phyloP scores from a whole-genome alignment of 805 yeast species.

The Ogataea chonburiensis region DNA sequence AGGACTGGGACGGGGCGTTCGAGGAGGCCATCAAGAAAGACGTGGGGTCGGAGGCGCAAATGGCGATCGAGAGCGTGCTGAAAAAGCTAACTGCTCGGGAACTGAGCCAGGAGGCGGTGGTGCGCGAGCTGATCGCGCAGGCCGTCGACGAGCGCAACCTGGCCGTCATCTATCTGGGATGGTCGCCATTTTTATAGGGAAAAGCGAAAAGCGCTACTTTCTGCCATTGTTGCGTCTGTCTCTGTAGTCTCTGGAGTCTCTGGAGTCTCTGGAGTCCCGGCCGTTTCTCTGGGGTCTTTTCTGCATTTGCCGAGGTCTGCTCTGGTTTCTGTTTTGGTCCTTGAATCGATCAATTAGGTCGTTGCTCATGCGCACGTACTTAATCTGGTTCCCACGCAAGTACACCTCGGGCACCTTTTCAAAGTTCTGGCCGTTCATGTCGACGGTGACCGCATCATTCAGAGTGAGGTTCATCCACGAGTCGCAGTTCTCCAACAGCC shows the following conservation, averaged over 20 bases:
- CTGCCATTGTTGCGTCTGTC: slow-evolving; percentile 9
- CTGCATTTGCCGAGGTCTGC: slow-evolving; percentile 25
- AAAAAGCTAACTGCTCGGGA: slow-evolving; percentile 66
- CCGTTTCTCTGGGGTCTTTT: slow-evolving; percentile 22
- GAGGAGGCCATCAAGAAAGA: slow-evolving; percentile 26
- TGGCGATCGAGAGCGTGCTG: slow-evolving; percentile 72
- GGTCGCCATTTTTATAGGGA: slow-evolving; percentile 69
- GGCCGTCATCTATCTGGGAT: slow-evolving; percentile 75
- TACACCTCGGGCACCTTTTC: slow-evolving; percentile 70
- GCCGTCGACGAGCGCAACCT: slow-evolving; percentile 70
- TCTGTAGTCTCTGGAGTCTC: slow-evolving; percentile 14
- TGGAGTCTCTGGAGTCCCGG: slow-evolving; percentile 27
- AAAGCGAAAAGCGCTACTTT: slow-evolving; percentile 3
- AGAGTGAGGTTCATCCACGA: slow-evolving; percentile 94
- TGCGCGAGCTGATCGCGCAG: slow-evolving; percentile 73
- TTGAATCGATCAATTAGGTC: slow-evolving; percentile 74
- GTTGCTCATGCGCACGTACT: slow-evolving; percentile 72
- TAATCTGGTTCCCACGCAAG: slow-evolving; percentile 82
- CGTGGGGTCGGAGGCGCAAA: slow-evolving; percentile 66
- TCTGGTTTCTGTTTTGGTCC: slow-evolving; percentile 50
- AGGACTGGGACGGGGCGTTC: slow-evolving; percentile 23
- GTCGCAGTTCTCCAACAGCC: slow-evolving; percentile 82
- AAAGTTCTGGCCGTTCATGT: slow-evolving; percentile 59
- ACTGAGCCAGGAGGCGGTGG: slow-evolving; percentile 79
- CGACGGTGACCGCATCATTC: slow-evolving; percentile 67